Base-by-base conservation (phyloP, 257 asterid genomes). In the Ilex aquifolium region DNA sequence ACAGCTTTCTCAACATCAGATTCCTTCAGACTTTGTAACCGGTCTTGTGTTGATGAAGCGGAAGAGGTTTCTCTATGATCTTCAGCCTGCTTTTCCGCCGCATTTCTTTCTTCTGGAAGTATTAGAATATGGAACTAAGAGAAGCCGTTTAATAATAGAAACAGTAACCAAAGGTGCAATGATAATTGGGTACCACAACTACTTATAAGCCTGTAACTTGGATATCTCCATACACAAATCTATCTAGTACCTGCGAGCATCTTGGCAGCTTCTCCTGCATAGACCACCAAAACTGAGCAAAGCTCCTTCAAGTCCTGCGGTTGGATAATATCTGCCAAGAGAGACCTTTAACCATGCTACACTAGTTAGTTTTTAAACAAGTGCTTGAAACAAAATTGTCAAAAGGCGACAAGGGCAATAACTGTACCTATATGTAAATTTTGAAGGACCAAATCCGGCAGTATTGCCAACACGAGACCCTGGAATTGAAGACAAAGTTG, bases 241-340 rank as follows among this genome's bases (percentile, higher is more conserved):
- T 2, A 36, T 4, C 5, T 36, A 36, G 5, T 80, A 93, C 99
- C 99, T 80, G 83, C 90, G 80, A 93, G 80, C 85, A 87, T 74
- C 76, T 71, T 87, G 31, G 95, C 96, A 54, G 99, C 88, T 82
- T 93, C 96, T 58, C 82, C 85, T 13, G 97, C 81, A 79, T 83
- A 83, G 52, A 90, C 87, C 56, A 84, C 97, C 72, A 93, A 87
- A 71, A 93, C 95, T 32, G 99, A 93, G 79, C 99, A 93, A 67
- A 93, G 89, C 72, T 90, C 99, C 86, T 80, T 93, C 85, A 81
- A 76, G 77, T 93, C 97, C 78, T 84, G 90, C 51, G 95, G 95
- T 80, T 85, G 95, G 68, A 93, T 90, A 82, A 90, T 83, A 70
- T 86, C 97, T 75, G 91, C 97, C 74, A 93, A 82, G 48, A 90